Percentiles rank a stretch among this genome's conserved stretches.
Evolutionary conservation across 2,329 filamentous ascomycete genomes (phyloP).

Genomic region (Sporothrix brunneoviolacea): DNA sequence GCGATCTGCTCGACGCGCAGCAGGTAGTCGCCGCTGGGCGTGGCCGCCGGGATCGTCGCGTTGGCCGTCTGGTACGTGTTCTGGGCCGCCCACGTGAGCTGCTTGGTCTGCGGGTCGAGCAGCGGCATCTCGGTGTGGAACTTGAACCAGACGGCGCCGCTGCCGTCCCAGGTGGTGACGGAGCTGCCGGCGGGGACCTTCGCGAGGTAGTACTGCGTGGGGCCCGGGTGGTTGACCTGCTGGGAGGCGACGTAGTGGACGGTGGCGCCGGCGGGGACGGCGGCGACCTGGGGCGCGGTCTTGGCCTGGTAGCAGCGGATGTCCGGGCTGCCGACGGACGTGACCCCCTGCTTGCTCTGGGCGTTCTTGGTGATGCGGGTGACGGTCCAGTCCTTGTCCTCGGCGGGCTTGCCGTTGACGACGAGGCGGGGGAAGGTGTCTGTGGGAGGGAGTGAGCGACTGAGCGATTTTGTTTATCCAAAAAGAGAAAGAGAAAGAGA

Average conservation of each 20-base stretch:
- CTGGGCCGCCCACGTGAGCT: constrained; percentile 35
- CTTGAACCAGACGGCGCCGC: constrained; percentile 33
- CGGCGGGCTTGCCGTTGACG: constrained; percentile 26
- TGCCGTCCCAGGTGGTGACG: constrained; percentile 30
- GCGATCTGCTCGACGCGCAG: constrained; percentile 35
- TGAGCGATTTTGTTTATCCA: too few species aligned
- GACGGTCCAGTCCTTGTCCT: constrained; percentile 29
- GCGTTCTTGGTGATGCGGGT: constrained; percentile 32
- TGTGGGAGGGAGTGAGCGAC: constrained; percentile 10
- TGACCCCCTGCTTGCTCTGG: constrained; percentile 29
- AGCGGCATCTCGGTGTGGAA: constrained; percentile 32
- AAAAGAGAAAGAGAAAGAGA: not conserved
- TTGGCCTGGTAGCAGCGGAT: constrained; percentile 31
- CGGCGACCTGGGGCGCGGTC: constrained; percentile 24
- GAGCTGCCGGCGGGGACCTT: constrained; percentile 28
- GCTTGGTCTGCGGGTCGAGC: constrained; percentile 37
- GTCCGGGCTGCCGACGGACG: constrained; percentile 26
- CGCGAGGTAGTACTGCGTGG: constrained; percentile 35
- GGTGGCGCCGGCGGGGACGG: constrained; percentile 27
- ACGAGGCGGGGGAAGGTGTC: constrained; percentile 32
- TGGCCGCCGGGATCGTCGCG: constrained; percentile 29
- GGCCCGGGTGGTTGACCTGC: constrained; percentile 33
- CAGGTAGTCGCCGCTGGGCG: constrained; percentile 32
- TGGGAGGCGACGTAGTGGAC: constrained; percentile 31
- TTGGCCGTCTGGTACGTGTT: constrained; percentile 29